Percentiles rank a stretch among this genome's conserved stretches.
phyloP scores from a whole-genome alignment of 208 protist genomes.

The Acanthamoeba royreba region DNA sequence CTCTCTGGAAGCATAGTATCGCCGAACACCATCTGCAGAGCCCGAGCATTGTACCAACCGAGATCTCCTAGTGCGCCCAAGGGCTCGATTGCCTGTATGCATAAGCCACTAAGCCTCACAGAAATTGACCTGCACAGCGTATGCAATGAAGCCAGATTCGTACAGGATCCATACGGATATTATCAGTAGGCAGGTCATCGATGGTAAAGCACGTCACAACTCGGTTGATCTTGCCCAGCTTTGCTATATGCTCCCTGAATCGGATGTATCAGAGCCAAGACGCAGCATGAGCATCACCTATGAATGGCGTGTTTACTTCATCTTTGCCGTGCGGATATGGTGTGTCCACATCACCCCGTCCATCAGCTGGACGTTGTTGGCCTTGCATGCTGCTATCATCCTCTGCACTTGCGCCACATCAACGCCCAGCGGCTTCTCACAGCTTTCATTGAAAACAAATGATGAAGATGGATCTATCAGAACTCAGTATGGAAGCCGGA shows the following conservation, averaged over 20 bases:
- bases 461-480: background rate
- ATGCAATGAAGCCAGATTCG: background rate
- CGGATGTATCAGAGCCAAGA: background rate
- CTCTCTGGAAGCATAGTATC: background rate
- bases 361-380: constrained; percentile 1
- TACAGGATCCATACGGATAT: background rate
- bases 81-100: background rate
- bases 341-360: background rate
- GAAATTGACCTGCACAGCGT: background rate
- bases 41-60: constrained; percentile 5
- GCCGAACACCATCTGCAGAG: background rate
- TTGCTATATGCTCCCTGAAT: background rate
- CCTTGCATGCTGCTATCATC: background rate
- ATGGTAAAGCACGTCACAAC: background rate
- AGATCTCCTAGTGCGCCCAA: background rate
- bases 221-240: background rate
- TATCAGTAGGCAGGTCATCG: background rate
- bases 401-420: background rate
- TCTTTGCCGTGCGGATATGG: background rate
- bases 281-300: no score
- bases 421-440: background rate
- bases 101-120: background rate
- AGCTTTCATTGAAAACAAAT: background rate
- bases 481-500: background rate
- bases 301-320: background rate